These are phyloP conservation scores for Lactarius hengduanensis DNA, from an alignment of 768 basidiomycete genomes.

Conservation along the genomic window DNA sequence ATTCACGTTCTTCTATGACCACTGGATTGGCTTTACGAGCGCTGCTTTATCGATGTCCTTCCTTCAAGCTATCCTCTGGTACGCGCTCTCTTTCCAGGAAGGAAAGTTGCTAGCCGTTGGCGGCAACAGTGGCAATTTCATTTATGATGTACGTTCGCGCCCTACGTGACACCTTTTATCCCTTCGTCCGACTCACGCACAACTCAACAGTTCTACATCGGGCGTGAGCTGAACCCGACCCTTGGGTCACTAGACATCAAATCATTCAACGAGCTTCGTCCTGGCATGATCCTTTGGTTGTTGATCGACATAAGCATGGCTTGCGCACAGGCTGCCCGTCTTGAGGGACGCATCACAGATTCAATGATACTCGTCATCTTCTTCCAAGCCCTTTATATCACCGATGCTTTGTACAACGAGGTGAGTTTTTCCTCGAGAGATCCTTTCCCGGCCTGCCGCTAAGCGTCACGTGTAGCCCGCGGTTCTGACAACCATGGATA, in stretches of 20 bases:
- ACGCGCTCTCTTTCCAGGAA: slow-evolving; percentile 63
- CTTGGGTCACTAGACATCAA: slow-evolving; percentile 77
- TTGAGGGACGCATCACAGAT: slow-evolving; percentile 77
- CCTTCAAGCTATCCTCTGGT: slow-evolving; percentile 69
- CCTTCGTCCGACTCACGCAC: not conserved
- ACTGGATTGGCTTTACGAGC: slow-evolving; percentile 87
- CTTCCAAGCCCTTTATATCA: slow-evolving; percentile 87
- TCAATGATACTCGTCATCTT: slow-evolving; percentile 86
- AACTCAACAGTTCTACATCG: slow-evolving; percentile 75
- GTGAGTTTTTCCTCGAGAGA: slow-evolving; percentile 40
- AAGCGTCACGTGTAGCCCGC: slow-evolving; percentile 56
- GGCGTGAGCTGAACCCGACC: slow-evolving; percentile 91
- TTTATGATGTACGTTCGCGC: slow-evolving; percentile 80
- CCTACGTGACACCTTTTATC: not conserved
- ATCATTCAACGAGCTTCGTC: slow-evolving; percentile 78
- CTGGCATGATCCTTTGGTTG: slow-evolving; percentile 89
- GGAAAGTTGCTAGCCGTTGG: slow-evolving; percentile 82
- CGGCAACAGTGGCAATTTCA: slow-evolving; percentile 83
- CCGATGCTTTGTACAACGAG: slow-evolving; percentile 88
- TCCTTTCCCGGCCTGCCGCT: not conserved
- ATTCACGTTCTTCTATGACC: slow-evolving; percentile 89
- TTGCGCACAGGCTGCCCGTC: slow-evolving; percentile 84
- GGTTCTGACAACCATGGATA: slow-evolving; percentile 95
- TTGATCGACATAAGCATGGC: slow-evolving; percentile 88
- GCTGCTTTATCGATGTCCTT: slow-evolving; percentile 78